These are phyloP conservation scores for Ceratobasidium sp. DNA, from an alignment of 1,284 basidiomycete genomes.

Conservation along the genomic window DNA sequence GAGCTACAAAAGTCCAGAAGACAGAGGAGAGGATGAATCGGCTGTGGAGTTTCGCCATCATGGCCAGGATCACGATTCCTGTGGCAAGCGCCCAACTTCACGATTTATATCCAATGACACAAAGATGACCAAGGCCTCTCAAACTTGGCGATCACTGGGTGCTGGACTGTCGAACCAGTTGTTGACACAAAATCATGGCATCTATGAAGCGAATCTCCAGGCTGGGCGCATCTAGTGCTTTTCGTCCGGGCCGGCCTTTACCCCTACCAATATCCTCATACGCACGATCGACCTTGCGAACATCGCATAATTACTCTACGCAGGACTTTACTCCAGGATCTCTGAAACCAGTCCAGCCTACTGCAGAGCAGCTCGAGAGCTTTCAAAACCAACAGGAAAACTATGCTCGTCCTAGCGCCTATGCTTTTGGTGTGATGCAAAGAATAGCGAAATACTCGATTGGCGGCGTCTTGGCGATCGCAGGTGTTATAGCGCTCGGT, in stretches of 20 bases:
- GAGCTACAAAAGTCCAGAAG: constrained; percentile 14
- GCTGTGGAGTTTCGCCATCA: constrained; percentile 16
- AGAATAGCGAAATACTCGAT: constrained; percentile 48
- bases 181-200: background rate
- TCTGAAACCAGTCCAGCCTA: background rate
- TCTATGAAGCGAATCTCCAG: background rate
- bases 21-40: constrained; percentile 25
- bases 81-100: background rate
- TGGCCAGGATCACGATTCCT: background rate
- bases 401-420: constrained; percentile 50
- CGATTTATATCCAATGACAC: background rate
- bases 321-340: background rate
- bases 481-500: constrained; percentile 53
- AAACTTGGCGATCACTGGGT: background rate
- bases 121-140: background rate
- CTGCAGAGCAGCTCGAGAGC: constrained; percentile 8
- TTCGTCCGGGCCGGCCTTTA: background rate
- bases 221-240: background rate
- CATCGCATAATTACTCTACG: background rate
- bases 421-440: constrained; percentile 48
- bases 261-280: background rate
- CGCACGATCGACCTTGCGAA: background rate
- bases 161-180: background rate
- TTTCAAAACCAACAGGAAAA: constrained; percentile 47
- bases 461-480: constrained; percentile 50